Base-by-base conservation (phyloP, 768 basidiomycete species). In the Pisolithus marmoratus region DNA sequence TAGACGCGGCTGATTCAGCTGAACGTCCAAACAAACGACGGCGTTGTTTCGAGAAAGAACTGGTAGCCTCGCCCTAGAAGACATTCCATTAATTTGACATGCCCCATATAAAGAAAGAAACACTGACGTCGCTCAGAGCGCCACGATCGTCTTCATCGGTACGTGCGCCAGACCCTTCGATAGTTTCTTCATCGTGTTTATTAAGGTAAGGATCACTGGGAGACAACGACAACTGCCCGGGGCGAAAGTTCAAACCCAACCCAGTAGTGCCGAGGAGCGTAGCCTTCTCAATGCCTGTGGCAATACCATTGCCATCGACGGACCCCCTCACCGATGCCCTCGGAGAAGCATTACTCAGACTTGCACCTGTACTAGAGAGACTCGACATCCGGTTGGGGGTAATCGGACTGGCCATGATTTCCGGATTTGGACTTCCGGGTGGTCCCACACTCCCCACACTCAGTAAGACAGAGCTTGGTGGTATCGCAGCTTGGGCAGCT, bases 51-150 rank as follows among this genome's bases (percentile, higher is more conserved):
- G 63, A 68, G 26, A 61, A 38, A 8, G 66, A 54, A 22, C 73
- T 68, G 14, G 68, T 68, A 47, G 71, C 67, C 59, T 87, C 84
- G 40, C 76, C 75, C 85, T 87, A 62, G 45, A 49, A 51, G 19
- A 14, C 5, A 14, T 50, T 3, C 6, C 17, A 3, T 41, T 3
- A 36, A 27, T 56, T 26, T 44, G 58, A 46, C 12, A 8, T 31
- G 2, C 1, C n/a, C 15, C 19, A 36, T 26, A 3, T 9, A 1
- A 34, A 44, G 37, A 57, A 6, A 43, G n/a, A 46, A 38, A 22
- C 42, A 70, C 81, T 50, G 57, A 88, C 89, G 63, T 91, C 90
- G 63, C 87, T 90, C 66, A 85, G 70, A 43, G 67, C 75, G 60
- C 71, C 66, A 60, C 81, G 63, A 54, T 87, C 85, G 12, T 83